Conservation (phyloP, 2,329 filamentous ascomycete genomes). For the Aspergillus tubingensis region DNA sequence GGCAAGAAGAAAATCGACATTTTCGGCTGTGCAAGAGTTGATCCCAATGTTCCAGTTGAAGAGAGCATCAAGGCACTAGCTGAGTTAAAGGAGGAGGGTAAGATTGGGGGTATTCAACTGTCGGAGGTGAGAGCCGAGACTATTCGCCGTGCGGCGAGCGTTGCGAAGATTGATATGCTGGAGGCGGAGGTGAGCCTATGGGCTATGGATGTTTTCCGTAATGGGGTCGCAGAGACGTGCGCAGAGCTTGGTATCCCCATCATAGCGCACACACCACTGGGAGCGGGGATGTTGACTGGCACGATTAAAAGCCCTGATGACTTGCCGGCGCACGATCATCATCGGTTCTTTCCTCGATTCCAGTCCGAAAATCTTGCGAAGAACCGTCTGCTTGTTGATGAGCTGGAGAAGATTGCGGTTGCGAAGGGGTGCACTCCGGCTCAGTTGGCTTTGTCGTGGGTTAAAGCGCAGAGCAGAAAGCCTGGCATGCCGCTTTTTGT, state of each 20-base stretch:
- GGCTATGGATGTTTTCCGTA: conserved; percentile 52
- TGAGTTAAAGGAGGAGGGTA: conserved; percentile 36
- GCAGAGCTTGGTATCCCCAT: conserved; percentile 68
- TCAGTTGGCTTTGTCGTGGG: conserved; percentile 70
- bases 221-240: conserved; percentile 56
- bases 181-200: conserved; percentile 60
- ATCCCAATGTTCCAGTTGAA: conserved; percentile 52
- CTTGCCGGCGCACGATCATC: conserved; percentile 50
- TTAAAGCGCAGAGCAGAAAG: conserved; percentile 51
- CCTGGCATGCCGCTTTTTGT: conserved; percentile 54
- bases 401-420: conserved; percentile 61
- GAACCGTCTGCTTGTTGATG: conserved; percentile 63
- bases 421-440: conserved; percentile 62
- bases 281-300: conserved; percentile 59
- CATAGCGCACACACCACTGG: conserved; percentile 72
- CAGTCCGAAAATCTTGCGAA: conserved; percentile 62
- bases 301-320: conserved; percentile 56
- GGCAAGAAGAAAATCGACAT: conserved; percentile 59
- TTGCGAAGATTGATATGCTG: conserved; percentile 50
- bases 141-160: conserved; percentile 40
- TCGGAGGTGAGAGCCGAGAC: conserved; percentile 39
- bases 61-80: conserved; percentile 38
- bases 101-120: conserved; percentile 39
- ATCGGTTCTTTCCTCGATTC: conserved; percentile 57
- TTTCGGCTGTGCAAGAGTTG: conserved; percentile 58